Evolutionary conservation across 108 stramenopile species (phyloP), one percentile per base, ranked within the genome.

Genomic region (Cyclostephanos invisitatus): DNA sequence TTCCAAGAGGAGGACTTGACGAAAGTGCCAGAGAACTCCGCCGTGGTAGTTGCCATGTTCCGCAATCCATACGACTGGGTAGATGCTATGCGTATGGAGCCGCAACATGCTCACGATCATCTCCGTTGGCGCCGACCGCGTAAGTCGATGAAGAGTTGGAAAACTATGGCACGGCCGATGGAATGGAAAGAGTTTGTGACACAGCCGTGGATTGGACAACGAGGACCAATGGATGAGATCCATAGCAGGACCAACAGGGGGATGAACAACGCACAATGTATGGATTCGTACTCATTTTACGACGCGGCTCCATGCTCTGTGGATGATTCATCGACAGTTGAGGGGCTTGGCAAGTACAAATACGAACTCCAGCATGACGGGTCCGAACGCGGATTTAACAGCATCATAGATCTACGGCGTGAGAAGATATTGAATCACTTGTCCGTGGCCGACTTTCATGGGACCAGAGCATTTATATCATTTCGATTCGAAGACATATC

Each of bases 21-120:
- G 32, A 29, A 20, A 14, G 70, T 76, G 9, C 71, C 81, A 4
- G 18, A 54, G 42, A 53, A 67, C 3, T 77, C 77, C 12, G 77
- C 76, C 12, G 63, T 82, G 15, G 81, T 78, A 8, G 67, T 77
- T 8, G 50, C 50, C 35, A 63, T 79, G 72, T 82, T 78, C 51
- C 77, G 81, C 14, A 73, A 82, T 38, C 77, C 81, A 8, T 78
- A 78, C 28, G 56, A 63, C 18, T 82, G 81, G 81, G 77, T 82
- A 17, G 77, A 74, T 47, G 80, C 80, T 44, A 78, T 82, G 81
- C 65, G 73, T 11, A 64, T 68, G 2, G 1, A 46, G 2, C 81
- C 77, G 3, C 81, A 82, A 21, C 81, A 82, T 60, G 59, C 81
- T 56, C 81, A 68, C 48, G 68, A 74, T 66, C 77, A 82, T 29